These are phyloP conservation scores for Quercus rubra DNA, from an alignment of 306 rosid genomes.

Conservation along the genomic window DNA sequence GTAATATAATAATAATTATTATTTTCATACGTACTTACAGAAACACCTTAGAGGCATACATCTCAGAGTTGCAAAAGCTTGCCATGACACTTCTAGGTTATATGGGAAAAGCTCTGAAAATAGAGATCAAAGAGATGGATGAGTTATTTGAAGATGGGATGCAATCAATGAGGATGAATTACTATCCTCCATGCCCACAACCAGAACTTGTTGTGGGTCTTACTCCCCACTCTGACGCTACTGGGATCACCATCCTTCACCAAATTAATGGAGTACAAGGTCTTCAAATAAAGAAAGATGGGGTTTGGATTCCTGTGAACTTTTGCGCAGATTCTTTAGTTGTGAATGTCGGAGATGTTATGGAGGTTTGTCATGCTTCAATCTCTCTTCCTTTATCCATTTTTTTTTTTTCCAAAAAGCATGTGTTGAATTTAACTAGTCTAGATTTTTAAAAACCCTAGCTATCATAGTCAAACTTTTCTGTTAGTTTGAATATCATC, in stretches of 20 bases:
- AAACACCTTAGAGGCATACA: constrained; percentile 52
- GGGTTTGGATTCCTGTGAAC: constrained; percentile 65
- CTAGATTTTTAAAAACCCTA: not conserved
- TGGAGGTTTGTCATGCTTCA: constrained; percentile 55
- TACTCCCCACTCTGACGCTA: constrained; percentile 66
- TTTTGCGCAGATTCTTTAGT: constrained; percentile 49
- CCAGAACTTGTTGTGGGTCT: constrained; percentile 64
- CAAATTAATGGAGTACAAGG: constrained; percentile 72
- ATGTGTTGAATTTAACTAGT: too few relatives aligned
- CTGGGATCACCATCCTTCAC: constrained; percentile 62
- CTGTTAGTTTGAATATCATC: too few relatives aligned
- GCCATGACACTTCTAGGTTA: constrained; percentile 39
- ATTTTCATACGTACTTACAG: constrained; percentile 15
- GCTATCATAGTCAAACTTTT: too few relatives aligned
- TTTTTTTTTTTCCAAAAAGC: too few relatives aligned
- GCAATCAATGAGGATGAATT: constrained; percentile 68
- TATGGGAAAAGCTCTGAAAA: constrained; percentile 42
- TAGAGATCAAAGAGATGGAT: constrained; percentile 42
- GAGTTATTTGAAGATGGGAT: constrained; percentile 59
- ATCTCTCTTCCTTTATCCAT: not conserved
- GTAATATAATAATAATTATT: too few relatives aligned
- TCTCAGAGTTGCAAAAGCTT: constrained; percentile 35
- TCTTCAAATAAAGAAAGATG: constrained; percentile 65
- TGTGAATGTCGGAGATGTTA: constrained; percentile 72
- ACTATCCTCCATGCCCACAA: constrained; percentile 73